phyloP scores from a whole-genome alignment of 352 stramenopile genomes.

The Phytophthora multivora region DNA sequence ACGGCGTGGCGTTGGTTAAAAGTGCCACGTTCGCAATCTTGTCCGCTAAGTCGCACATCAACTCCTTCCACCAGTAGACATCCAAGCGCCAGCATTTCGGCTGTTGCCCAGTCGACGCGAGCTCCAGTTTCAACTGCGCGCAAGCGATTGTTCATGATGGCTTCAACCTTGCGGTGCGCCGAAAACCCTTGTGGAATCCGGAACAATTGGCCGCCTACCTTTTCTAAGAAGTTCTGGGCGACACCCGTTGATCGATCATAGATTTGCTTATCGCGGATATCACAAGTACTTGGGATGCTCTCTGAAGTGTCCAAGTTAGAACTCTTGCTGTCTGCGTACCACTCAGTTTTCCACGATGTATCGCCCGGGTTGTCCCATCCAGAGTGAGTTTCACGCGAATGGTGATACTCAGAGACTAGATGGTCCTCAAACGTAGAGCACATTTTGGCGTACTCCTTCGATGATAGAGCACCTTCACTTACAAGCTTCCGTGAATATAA shows the following conservation, averaged over 20 bases:
- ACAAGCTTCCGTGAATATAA: constrained; percentile 79
- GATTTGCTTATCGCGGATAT: constrained; percentile 35
- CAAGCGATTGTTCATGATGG: constrained; percentile 86
- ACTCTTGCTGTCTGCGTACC: constrained; percentile 45
- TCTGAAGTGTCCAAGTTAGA: constrained; percentile 5
- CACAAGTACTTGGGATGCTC: constrained; percentile 9
- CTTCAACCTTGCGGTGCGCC: constrained; percentile 85
- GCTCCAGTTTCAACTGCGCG: constrained; percentile 80
- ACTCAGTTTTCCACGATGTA: constrained; percentile 68
- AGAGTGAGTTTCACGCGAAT: constrained; percentile 69
- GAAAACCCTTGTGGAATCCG: constrained; percentile 82
- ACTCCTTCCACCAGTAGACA: constrained; percentile 85
- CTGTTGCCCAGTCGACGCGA: constrained; percentile 88
- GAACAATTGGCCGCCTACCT: constrained; percentile 79
- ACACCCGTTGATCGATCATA: constrained; percentile 71
- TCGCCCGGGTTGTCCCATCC: constrained; percentile 80
- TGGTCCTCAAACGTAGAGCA: constrained; percentile 69
- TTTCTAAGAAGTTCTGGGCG: constrained; percentile 70
- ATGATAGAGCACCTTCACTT: constrained; percentile 55
- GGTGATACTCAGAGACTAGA: constrained; percentile 70
- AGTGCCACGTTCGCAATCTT: constrained; percentile 90
- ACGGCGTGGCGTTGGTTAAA: constrained; percentile 92
- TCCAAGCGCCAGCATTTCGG: constrained; percentile 87
- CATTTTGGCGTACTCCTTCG: constrained; percentile 52
- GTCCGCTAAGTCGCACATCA: constrained; percentile 84